phyloP scores from a whole-genome alignment of 208 protist genomes.

The Lotmaria passim region DNA sequence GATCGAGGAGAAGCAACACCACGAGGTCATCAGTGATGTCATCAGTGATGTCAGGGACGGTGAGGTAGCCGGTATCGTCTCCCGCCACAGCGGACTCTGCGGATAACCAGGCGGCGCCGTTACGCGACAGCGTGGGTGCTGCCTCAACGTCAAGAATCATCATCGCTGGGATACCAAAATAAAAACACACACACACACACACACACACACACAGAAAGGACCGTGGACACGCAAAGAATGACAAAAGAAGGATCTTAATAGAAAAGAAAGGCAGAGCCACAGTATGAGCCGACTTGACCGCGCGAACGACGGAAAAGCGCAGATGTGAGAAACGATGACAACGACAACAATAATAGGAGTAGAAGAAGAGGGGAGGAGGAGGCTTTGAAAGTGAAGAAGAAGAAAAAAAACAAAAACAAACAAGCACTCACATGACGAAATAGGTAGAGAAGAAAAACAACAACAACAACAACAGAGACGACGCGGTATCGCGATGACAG shows the following conservation, averaged over 20 bases:
- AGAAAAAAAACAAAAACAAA: no score
- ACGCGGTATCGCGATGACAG: no score
- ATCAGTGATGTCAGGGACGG: slow-evolving; percentile 16
- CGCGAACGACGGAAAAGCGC: no score
- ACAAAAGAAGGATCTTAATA: slow-evolving; percentile 3
- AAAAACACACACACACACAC: slow-evolving; percentile 14
- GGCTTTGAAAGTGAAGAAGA: not conserved
- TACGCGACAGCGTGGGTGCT: not conserved
- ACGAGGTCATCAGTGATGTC: not conserved
- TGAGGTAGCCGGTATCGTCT: slow-evolving; percentile 4
- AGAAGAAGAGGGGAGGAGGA: no score
- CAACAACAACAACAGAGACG: no score
- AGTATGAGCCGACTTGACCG: no score
- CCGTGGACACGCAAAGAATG: not conserved
- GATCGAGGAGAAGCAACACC: slow-evolving; percentile 18
- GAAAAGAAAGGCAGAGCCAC: not conserved
- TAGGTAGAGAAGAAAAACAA: no score
- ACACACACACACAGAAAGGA: not conserved
- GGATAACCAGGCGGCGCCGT: not conserved
- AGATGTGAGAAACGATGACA: no score
- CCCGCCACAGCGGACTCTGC: not conserved
- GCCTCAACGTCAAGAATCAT: slow-evolving; percentile 2
- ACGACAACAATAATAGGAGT: no score
- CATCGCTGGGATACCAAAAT: not conserved
- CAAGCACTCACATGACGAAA: no score